Percentiles rank a stretch among this genome's conserved stretches.
Evolutionary conservation across 768 basidiomycete genomes (phyloP).

Genomic region (Mycena olivaceomarginata): DNA sequence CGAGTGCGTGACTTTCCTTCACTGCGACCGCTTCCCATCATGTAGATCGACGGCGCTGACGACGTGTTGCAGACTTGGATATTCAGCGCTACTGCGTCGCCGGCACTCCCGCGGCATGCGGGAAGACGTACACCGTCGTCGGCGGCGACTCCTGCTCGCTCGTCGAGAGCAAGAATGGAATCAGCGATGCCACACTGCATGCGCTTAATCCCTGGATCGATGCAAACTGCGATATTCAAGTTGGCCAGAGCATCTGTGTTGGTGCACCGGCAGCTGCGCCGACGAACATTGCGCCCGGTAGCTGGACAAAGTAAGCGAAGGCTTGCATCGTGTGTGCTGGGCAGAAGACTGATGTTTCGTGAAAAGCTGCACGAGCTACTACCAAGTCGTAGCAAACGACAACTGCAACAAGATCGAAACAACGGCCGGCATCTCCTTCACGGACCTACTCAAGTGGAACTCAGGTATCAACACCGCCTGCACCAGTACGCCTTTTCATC

Average conservation of each 20-base stretch:
- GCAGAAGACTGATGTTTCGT: neutral
- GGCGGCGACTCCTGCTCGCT: neutral
- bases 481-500: neutral
- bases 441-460: neutral
- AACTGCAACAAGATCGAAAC: neutral
- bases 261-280: neutral
- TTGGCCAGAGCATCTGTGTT: neutral
- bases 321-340: neutral
- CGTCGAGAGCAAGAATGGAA: neutral
- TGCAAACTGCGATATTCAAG: neutral
- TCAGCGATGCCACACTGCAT: neutral
- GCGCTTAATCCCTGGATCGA: neutral
- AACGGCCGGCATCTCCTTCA: neutral
- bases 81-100: constrained; percentile 13
- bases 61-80: neutral
- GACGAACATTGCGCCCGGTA: neutral
- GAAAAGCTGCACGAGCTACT: constrained; percentile 3
- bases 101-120: neutral
- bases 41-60: neutral
- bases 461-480: neutral
- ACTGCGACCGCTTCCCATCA: neutral
- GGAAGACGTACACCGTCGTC: neutral
- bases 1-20: neutral
- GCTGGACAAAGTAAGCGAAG: neutral
- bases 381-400: neutral